Percentiles rank a stretch among this genome's conserved stretches.
These are phyloP conservation scores for Saccharomycopsis microspora DNA, from an alignment of 805 yeast genomes.

Conservation along the genomic window DNA sequence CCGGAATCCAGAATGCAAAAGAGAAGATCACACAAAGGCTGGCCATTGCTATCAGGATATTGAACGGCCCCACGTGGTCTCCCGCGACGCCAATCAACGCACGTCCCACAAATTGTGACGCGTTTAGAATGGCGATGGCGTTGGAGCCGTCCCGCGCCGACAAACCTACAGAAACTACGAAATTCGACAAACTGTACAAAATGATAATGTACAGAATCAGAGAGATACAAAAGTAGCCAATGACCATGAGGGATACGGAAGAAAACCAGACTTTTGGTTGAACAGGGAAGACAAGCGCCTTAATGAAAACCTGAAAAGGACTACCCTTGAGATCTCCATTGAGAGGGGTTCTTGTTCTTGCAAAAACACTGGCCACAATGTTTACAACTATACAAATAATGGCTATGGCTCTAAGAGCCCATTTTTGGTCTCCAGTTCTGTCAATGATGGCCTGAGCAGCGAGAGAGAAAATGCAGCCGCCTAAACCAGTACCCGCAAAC, in stretches of 20 bases:
- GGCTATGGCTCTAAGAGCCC: conserved; percentile 37
- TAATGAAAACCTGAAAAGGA: conserved; percentile 15
- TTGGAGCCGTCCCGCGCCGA: conserved; percentile 31
- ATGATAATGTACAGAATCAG: conserved; percentile 32
- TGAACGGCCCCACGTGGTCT: conserved; percentile 36
- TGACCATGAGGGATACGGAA: conserved; percentile 23
- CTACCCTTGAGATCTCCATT: conserved; percentile 1
- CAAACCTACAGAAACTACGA: conserved; percentile 36
- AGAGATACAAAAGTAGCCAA: conserved; percentile 28
- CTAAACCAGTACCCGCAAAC: conserved; percentile 40
- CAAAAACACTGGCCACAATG: conserved; percentile 28
- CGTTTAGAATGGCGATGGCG: conserved; percentile 33
- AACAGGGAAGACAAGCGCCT: conserved; percentile 26
- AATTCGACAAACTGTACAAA: conserved; percentile 36
- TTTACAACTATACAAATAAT: conserved; percentile 29
- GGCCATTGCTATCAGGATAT: conserved; percentile 29
- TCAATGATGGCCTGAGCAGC: conserved; percentile 31
- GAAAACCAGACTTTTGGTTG: conserved; percentile 21
- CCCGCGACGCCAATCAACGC: conserved; percentile 35
- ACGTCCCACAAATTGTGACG: conserved; percentile 38
- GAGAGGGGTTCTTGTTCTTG: conserved; percentile 31
- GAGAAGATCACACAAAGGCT: conserved; percentile 26
- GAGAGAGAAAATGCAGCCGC: conserved; percentile 35
- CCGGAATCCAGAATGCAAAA: conserved; percentile 39
- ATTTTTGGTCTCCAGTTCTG: conserved; percentile 29